A percentile compares a stretch with the other conserved stretches of the same genome.
These are phyloP conservation scores for Linum trigynum DNA, from an alignment of 345 rosid genomes.

Conservation along the genomic window DNA sequence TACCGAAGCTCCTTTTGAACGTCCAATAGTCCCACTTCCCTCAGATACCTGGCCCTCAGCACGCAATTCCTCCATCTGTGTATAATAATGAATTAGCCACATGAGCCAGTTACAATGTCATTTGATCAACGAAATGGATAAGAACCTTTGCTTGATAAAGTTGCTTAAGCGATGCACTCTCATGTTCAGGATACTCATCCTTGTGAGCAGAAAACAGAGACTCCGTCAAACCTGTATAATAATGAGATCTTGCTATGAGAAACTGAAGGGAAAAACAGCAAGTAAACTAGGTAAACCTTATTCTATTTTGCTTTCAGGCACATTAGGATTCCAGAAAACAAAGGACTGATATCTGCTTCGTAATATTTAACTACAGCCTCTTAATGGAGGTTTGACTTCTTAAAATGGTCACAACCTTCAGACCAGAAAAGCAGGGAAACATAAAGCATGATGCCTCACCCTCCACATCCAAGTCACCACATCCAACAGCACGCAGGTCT, in stretches of 20 bases:
- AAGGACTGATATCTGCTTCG: background rate
- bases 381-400: too few species aligned
- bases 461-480: constrained; percentile 96
- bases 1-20: constrained; percentile 80
- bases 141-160: constrained; percentile 79
- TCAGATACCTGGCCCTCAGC: constrained; percentile 71
- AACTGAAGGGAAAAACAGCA: background rate
- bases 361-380: background rate
- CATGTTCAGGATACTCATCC: constrained; percentile 95
- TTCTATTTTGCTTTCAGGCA: background rate
- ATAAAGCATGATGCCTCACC: constrained; percentile 33
- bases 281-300: background rate
- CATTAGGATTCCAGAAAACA: background rate
- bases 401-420: too few species aligned
- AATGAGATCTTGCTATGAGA: constrained; percentile 1
- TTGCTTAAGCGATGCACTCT: constrained; percentile 86
- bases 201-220: constrained; percentile 86
- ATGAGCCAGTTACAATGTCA: background rate
- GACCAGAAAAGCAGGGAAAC: background rate
- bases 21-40: constrained; percentile 84
- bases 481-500: constrained; percentile 87
- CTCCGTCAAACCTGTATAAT: constrained; percentile 72
- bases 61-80: constrained; percentile 85
- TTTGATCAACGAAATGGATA: constrained; percentile 9
- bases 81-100: constrained; percentile 6